A percentile compares a stretch with the other conserved stretches of the same genome.
Conservation (phyloP, 345 rosid species). For the Citrus sinensis region DVS_A1.0 CM039163.1:49103001-49103500, state of each 20-base stretch:
- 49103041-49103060: conserved; percentile 91
- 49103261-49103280: conserved; percentile 7
- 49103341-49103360: conserved; percentile 78
- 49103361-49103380: conserved; percentile 43
- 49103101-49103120: conserved; percentile 83
- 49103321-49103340: conserved; percentile 80
- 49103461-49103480: conserved; percentile 86
- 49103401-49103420: conserved; percentile 57
- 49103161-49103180: background rate
- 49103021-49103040: conserved; percentile 40
- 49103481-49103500: conserved; percentile 72
- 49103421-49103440: conserved; percentile 21
- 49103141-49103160: background rate
- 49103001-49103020: background rate
- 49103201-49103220: background rate
- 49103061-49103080: conserved; percentile 96
- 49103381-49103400: conserved; percentile 79
- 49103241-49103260: background rate
- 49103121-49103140: conserved; percentile 16
- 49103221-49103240: too few species aligned
- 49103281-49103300: conserved; percentile 1
- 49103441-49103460: conserved; percentile 44
- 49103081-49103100: conserved; percentile 66
- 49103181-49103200: background rate
- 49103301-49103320: conserved; percentile 9